Evolutionary conservation across 768 basidiomycete species (phyloP).

Genomic region (Pisolithus microcarpus): DNA sequence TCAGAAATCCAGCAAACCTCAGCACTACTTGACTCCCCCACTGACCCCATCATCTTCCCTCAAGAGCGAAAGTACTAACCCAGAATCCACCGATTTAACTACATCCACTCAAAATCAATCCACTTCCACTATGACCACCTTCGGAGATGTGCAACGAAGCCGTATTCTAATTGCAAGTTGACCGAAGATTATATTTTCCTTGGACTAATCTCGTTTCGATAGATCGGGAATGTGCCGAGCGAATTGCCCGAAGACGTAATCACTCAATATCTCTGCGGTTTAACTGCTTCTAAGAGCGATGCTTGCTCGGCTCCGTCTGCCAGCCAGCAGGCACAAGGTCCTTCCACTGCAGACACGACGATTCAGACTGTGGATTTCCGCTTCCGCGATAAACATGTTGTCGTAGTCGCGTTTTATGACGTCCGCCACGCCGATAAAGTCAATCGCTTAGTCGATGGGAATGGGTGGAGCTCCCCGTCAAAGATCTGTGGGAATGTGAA

Average conservation of each 20-base stretch:
- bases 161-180: constrained; percentile 28
- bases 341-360: constrained; percentile 15
- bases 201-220: constrained; percentile 9
- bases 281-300: constrained; percentile 15
- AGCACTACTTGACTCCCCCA: constrained; percentile 54
- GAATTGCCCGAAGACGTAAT: constrained; percentile 25
- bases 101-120: constrained; percentile 20
- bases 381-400: constrained; percentile 43
- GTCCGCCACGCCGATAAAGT: constrained; percentile 46
- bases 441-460: constrained; percentile 32
- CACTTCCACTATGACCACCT: constrained; percentile 1
- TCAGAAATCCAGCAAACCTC: constrained; percentile 20
- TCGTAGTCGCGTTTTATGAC: constrained; percentile 58
- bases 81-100: constrained; percentile 25
- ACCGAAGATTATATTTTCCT: background rate
- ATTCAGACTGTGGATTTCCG: constrained; percentile 55
- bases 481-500: constrained; percentile 3
- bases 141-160: constrained; percentile 17
- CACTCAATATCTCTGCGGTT: constrained; percentile 22
- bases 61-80: constrained; percentile 30
- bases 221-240: constrained; percentile 37
- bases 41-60: constrained; percentile 61
- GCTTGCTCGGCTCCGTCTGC: constrained; percentile 2
- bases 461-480: constrained; percentile 5
- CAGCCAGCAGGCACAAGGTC: constrained; percentile 1